Base-by-base conservation (phyloP, 176 grass and related monocot genomes). In the Guadua angustifolia region DNA sequence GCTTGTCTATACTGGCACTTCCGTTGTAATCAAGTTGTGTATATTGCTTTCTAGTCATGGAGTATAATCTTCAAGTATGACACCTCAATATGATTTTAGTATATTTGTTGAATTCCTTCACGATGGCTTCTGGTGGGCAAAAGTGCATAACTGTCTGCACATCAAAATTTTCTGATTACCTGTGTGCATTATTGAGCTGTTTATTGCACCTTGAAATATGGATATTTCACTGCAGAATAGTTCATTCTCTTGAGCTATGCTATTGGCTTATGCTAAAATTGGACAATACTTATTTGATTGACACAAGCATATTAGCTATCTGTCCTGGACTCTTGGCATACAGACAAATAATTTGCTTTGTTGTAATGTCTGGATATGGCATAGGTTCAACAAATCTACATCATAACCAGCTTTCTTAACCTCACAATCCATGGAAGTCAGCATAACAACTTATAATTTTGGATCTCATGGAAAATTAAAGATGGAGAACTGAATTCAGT, bases 291-390 rank as follows among this genome's bases (percentile, higher is more conserved):
- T 77, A 58, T 22, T 56, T 45, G 22, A 57, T 57, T 19, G 35
- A 26, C 25, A 18, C 65, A 69, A 52, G 33, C 25, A 35, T 57
- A 14, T 36, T 86, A 39, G 9, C 21, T 40, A 3, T 47, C 33
- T 64, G 17, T 35, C 22, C 18, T 69, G 22, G 62, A 68, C 33
- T 53, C 6, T 38, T 77, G 19, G 46, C 47, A 56, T 51, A 62
- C 19, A 11, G 8, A 57, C 14, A 77, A 63, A 77, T 39, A 32
- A 33, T 16, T 52, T 71, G 29, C 32, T 86, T 79, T 71, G 2
- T 63, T 51, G 29, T 13, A 26, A 61, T 61, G 22, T 79, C 43
- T 79, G 21, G 45, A 62, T 43, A 73, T 80, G n/a, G n/a, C 8
- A 4, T 26, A 51, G 7, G 73, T 56, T 66, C 33, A 66, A 36